Evolutionary conservation across 208 protist genomes (phyloP), one percentile per base, ranked within the genome.

Genomic region (Trypanosoma theileri): DNA sequence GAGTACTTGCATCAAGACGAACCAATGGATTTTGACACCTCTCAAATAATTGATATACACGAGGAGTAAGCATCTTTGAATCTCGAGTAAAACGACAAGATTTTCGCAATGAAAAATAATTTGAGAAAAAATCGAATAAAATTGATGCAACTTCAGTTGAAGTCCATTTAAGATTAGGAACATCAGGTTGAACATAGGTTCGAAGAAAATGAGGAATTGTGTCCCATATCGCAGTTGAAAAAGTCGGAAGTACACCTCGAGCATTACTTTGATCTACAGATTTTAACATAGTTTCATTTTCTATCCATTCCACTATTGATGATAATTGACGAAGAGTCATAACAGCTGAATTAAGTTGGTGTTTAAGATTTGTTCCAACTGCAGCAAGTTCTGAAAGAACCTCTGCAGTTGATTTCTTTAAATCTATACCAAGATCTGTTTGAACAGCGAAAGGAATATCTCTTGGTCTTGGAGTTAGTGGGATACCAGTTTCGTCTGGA

Each of bases 181-280:
- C 80, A 68, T 84, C 71, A 4, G 84, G 70, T 19, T 56, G 56
- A 59, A 86, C 45, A 46, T 69, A 51, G 3, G 87, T 90, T 75
- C 88, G 88, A 28, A 93, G 68, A 45, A 93, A 93, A 73, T 91
- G 85, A 17, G 84, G 88, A 60, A 88, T 82, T 24, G 44, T 63
- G 4, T 69, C 53, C 88, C 88, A 93, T 52, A 56, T 21, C 8
- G 66, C 21, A 10, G 75, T 70, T 17, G 78, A 64, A 53, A 83
- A 88, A 8, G 80, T 80, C n/a, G 80, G 88, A 41, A 93, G 69
- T 21, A 88, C 71, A 17, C 75, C 67, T 45, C 44, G 45, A 19
- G 71, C 67, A 26, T 75, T 74, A 13, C 71, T 22, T 24, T 85
- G 69, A 17, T 75, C 61, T 19, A 77, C 65, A 50, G 86, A 59